phyloP scores from a whole-genome alignment of 2,329 filamentous ascomycete genomes.

The Alternaria sp. region DNA sequence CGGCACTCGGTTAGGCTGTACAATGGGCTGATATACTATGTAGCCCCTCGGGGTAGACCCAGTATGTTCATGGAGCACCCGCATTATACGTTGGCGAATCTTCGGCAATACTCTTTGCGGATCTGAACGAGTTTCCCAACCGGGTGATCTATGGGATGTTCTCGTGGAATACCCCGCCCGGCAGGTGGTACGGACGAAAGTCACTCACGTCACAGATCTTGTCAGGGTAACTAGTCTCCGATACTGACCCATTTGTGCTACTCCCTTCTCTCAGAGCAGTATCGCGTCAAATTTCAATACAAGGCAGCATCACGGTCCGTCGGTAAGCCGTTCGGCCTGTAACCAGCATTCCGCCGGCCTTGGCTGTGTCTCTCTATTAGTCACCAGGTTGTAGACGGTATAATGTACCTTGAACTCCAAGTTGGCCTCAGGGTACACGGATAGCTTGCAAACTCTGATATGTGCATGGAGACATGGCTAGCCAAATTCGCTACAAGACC shows the following conservation, averaged over 20 bases:
- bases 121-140: slow-evolving; percentile 14
- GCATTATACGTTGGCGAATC: slow-evolving; percentile 27
- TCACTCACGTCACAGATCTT: slow-evolving; percentile 22
- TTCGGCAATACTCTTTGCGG: slow-evolving; percentile 28
- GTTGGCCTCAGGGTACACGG: not conserved
- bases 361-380: slow-evolving; percentile 1
- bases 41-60: slow-evolving; percentile 8
- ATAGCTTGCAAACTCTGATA: not conserved
- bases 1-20: slow-evolving; percentile 21
- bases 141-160: slow-evolving; percentile 11
- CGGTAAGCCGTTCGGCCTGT: slow-evolving; percentile 7
- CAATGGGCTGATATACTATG: slow-evolving; percentile 5
- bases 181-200: slow-evolving; percentile 18
- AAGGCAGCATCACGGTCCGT: slow-evolving; percentile 15
- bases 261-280: slow-evolving; percentile 6
- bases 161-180: slow-evolving; percentile 16
- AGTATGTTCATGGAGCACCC: slow-evolving; percentile 11
- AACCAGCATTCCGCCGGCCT: slow-evolving; percentile 3
- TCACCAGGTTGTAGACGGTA: not conserved
- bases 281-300: slow-evolving; percentile 16
- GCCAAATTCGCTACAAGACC: not conserved
- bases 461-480: not conserved
- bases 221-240: slow-evolving; percentile 9
- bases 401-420: not conserved
- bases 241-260: slow-evolving; percentile 12